Percentiles rank a stretch among this genome's conserved stretches.
Conservation (phyloP, 169 alveolate species). For the Plasmodium coatneyi region DNA sequence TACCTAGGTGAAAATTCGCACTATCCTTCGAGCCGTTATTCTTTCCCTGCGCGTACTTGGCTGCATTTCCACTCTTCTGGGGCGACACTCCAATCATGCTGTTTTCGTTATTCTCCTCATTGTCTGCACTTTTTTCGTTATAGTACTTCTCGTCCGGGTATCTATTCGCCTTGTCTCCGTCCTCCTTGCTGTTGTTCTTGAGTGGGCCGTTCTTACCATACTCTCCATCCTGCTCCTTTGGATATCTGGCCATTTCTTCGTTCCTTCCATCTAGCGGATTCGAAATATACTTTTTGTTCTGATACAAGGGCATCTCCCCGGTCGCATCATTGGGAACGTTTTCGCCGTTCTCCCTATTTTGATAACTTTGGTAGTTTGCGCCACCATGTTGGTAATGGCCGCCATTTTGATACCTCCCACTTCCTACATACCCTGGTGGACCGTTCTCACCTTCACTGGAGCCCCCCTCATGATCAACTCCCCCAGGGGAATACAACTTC, state of each 20-base stretch:
- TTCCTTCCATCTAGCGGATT: constrained; percentile 43
- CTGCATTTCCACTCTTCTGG: constrained; percentile 28
- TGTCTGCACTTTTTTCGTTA: constrained; percentile 29
- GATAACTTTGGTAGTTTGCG: not conserved
- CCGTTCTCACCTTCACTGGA: constrained; percentile 20
- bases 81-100: not conserved
- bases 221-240: constrained; percentile 10
- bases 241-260: constrained; percentile 5
- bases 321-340: not conserved
- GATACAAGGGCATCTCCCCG: not conserved
- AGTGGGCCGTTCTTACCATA: constrained; percentile 8
- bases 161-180: constrained; percentile 14
- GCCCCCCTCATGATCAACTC: constrained; percentile 16
- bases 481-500: constrained; percentile 15
- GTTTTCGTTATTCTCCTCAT: not conserved
- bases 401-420: not conserved
- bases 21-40: constrained; percentile 44
- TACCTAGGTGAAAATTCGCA: constrained; percentile 68
- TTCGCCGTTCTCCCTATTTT: constrained; percentile 14
- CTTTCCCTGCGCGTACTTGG: constrained; percentile 30
- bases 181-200: constrained; percentile 12
- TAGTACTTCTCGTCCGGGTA: constrained; percentile 28
- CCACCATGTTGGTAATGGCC: not conserved
- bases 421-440: not conserved
- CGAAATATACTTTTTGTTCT: constrained; percentile 22